Evolutionary conservation across 2,329 filamentous ascomycete species (phyloP), one percentile per base, ranked within the genome.

Genomic region (Hypoxylon sp.): DNA sequence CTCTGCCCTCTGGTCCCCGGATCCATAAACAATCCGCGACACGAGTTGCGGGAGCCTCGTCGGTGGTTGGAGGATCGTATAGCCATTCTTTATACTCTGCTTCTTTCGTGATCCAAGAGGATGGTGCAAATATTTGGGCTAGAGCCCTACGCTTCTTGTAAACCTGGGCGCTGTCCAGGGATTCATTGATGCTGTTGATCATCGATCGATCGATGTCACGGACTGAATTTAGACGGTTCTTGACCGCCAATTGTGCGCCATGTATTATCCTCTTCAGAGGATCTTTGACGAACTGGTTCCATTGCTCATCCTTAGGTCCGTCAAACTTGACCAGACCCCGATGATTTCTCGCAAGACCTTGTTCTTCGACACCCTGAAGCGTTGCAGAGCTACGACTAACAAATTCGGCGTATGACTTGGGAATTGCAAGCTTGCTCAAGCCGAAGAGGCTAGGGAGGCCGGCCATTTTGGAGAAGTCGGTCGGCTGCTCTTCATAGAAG

Each of bases 251-350:
- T 3, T 76, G 76, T 0, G 80, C 81, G 0, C 76, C 77, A 3
- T 81, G 78, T 7, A 83, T 79, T 3, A 81, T 70, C 22, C 69
- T 77, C 62, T 82, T 82, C 3, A 83, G 42, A 0, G 76, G 79
- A 6, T 79, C 78, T 25, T 79, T 77, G 1, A 83, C 80, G 6
- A 81, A 71, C 10, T 80, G 74, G 13, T 76, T 72, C 72, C 77
- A 83, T 8, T 76, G 74, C 0, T 76, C 69, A 37, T 83, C 81
- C 51, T 82, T 83, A 8, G 78, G 77, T 40, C 80, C 79, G 10
- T 81, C 78, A 17, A 83, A 83, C 58, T 82, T 83, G 68, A 83
- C 81, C 3, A 83, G 74, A 53, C 82, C 78, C 27, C 81, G 75
- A 58, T 83, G 82, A 22, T 79, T 80, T 30, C 75, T 74, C 1